These are phyloP conservation scores for Skeletonema marinoi DNA, from an alignment of 108 stramenopile species.

Conservation along the genomic window DNA sequence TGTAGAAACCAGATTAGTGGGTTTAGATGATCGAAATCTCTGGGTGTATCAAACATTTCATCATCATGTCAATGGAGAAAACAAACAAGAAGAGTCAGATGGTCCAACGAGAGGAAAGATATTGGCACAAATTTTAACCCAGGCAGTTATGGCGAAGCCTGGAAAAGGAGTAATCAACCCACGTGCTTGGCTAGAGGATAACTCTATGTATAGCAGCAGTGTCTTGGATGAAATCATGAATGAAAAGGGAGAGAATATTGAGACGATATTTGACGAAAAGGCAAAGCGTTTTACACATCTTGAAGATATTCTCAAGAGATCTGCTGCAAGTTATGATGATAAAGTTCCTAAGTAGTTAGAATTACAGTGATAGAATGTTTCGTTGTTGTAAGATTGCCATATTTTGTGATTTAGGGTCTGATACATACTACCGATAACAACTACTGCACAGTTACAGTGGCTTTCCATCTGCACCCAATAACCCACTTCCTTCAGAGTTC, in stretches of 20 bases:
- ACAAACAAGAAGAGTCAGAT: not conserved
- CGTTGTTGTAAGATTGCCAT: not conserved
- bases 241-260: not conserved
- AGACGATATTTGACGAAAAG: conserved; percentile 35
- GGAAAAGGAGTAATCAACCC: conserved; percentile 40
- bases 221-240: conserved; percentile 19
- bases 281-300: conserved; percentile 30
- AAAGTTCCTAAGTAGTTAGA: not conserved
- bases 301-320: conserved; percentile 27
- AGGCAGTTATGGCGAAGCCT: conserved; percentile 26
- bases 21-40: conserved; percentile 60
- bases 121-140: conserved; percentile 37
- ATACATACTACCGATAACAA: no score
- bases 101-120: conserved; percentile 26
- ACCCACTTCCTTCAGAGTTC: conserved; percentile 36
- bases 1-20: conserved; percentile 51
- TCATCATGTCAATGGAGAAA: conserved; percentile 18
- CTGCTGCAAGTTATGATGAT: conserved; percentile 28
- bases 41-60: conserved; percentile 76
- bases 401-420: not conserved
- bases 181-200: conserved; percentile 19
- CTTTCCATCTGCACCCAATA: conserved; percentile 74
- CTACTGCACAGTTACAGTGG: conserved; percentile 41
- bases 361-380: conserved; percentile 16
- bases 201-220: conserved; percentile 14